A percentile compares a stretch with the other conserved stretches of the same genome.
Conservation (phyloP, 495 filamentous ascomycete genomes). For the Friedmanniomyces endolithicus region DNA sequence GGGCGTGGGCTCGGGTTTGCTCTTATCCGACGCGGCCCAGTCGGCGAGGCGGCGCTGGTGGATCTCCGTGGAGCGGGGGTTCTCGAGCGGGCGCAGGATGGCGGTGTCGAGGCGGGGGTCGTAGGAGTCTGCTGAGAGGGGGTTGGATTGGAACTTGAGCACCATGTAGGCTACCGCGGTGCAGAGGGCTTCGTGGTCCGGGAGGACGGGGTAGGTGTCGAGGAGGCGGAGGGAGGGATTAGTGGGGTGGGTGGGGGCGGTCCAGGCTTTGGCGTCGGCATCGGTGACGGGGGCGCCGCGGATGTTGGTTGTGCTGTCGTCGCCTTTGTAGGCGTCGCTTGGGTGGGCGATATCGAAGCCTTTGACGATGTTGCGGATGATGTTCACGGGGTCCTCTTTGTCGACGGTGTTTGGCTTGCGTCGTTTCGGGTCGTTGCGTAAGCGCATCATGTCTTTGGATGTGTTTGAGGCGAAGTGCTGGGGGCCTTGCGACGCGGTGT, state of each 20-base stretch:
- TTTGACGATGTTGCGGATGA: constrained; percentile 69
- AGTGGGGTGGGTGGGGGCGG: constrained; percentile 63
- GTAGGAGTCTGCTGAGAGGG: constrained; percentile 49
- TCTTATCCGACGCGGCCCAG: constrained; percentile 46
- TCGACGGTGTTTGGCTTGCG: constrained; percentile 38
- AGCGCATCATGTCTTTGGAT: constrained; percentile 28
- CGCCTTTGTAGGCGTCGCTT: constrained; percentile 45
- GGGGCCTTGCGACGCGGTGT: constrained; percentile 60
- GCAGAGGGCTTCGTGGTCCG: constrained; percentile 79
- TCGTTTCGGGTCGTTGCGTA: constrained; percentile 26
- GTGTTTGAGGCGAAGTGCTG: constrained; percentile 36
- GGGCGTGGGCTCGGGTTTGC: constrained; percentile 46
- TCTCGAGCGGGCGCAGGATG: constrained; percentile 55
- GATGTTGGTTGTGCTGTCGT: constrained; percentile 36
- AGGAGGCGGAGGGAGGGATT: constrained; percentile 67
- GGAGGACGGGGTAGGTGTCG: constrained; percentile 68
- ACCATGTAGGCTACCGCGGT: constrained; percentile 76
- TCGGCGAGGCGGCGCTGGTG: constrained; percentile 38
- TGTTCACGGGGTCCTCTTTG: constrained; percentile 68
- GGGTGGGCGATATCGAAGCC: constrained; percentile 77
- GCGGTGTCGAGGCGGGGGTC: constrained; percentile 73
- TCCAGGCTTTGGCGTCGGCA: constrained; percentile 56
- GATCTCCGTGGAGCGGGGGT: constrained; percentile 32
- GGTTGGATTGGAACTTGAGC: constrained; percentile 79
- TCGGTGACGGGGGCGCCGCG: constrained; percentile 44